phyloP scores from a whole-genome alignment of 2,329 filamentous ascomycete species.

The Fusarium sp. region DNA sequence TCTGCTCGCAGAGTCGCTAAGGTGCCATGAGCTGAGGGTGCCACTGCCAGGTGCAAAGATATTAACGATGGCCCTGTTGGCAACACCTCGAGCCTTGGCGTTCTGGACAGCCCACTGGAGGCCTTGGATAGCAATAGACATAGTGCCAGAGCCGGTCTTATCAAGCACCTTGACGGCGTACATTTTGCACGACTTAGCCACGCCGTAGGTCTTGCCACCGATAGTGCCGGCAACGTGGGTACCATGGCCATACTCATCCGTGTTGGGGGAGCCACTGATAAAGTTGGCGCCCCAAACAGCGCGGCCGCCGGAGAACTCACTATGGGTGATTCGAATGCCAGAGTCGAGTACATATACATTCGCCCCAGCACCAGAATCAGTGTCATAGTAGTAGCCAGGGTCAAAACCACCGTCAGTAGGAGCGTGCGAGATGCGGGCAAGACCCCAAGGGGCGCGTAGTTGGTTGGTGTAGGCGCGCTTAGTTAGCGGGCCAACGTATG shows the following conservation, averaged over 20 bases:
- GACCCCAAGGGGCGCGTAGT: slow-evolving; percentile 19
- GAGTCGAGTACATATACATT: slow-evolving; percentile 61
- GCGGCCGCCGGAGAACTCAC: slow-evolving; percentile 44
- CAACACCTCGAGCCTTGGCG: slow-evolving; percentile 33
- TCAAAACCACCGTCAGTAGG: not conserved
- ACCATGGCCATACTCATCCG: slow-evolving; percentile 48
- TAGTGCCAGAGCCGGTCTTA: slow-evolving; percentile 4
- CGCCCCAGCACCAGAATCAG: slow-evolving; percentile 35
- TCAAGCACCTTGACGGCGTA: slow-evolving; percentile 52
- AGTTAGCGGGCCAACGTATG: not conserved
- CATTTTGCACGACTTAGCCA: slow-evolving; percentile 49
- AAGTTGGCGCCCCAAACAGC: slow-evolving; percentile 49
- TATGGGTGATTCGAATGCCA: slow-evolving; percentile 57
- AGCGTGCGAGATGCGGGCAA: slow-evolving; percentile 15
- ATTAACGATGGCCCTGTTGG: slow-evolving; percentile 16
- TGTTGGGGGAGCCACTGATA: slow-evolving; percentile 46
- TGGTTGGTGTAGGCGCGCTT: slow-evolving; percentile 10
- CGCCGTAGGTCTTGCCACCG: slow-evolving; percentile 49
- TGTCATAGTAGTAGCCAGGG: slow-evolving; percentile 45
- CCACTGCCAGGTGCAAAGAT: slow-evolving; percentile 19
- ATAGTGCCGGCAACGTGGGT: slow-evolving; percentile 52
- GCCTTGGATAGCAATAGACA: slow-evolving; percentile 36
- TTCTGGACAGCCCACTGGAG: slow-evolving; percentile 51
- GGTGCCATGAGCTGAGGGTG: not conserved
- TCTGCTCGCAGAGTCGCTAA: not conserved